phyloP scores from a whole-genome alignment of 2,329 filamentous ascomycete species.

The Zymoseptoria pseudotritici region DNA sequence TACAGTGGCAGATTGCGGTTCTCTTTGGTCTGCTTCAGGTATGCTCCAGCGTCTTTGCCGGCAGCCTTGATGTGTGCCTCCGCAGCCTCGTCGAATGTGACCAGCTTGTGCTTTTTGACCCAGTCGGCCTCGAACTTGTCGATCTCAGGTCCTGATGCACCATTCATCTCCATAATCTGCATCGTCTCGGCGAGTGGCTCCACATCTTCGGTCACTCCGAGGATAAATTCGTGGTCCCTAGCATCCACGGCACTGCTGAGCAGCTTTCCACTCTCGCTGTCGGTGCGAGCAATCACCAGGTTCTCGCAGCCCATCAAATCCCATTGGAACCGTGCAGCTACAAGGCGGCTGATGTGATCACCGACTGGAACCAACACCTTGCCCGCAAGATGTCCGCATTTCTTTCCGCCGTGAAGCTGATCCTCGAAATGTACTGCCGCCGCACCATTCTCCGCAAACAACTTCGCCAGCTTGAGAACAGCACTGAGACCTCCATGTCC shows the following conservation, averaged over 20 bases:
- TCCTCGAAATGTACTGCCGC: conserved; percentile 97
- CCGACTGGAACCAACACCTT: conserved; percentile 91
- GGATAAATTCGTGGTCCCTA: conserved; percentile 93
- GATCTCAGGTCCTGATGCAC: conserved; percentile 71
- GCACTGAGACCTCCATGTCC: conserved; percentile 87
- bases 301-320: conserved; percentile 97
- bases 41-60: conserved; percentile 23
- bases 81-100: conserved; percentile 80
- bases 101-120: conserved; percentile 76
- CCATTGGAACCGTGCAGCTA: conserved; percentile 92
- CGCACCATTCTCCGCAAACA: conserved; percentile 94
- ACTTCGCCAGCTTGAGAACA: conserved; percentile 90
- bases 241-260: conserved; percentile 87
- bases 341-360: conserved; percentile 92
- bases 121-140: conserved; percentile 79
- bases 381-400: conserved; percentile 91
- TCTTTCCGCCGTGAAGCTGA: conserved; percentile 95
- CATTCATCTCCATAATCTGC: conserved; percentile 78
- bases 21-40: conserved; percentile 32
- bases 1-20: conserved; percentile 71
- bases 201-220: conserved; percentile 71
- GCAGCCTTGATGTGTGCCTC: conserved; percentile 29
- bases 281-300: conserved; percentile 86
- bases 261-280: conserved; percentile 87
- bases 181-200: conserved; percentile 81